Percentiles rank a stretch among this genome's conserved stretches.
Evolutionary conservation across 176 grass and related monocot genomes (phyloP).

Genomic region (Pharus latifolius): DNA sequence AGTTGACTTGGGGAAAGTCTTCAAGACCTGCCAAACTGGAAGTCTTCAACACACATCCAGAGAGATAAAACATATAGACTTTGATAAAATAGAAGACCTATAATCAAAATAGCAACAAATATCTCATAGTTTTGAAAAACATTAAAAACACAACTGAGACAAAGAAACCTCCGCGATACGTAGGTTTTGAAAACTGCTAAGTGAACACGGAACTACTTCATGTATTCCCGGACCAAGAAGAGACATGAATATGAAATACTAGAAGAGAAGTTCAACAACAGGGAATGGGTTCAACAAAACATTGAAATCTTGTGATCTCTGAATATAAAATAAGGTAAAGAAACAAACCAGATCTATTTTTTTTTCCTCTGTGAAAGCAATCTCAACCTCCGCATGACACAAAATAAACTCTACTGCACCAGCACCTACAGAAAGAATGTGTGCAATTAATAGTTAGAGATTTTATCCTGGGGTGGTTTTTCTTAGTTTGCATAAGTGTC

Average conservation of each 20-base stretch:
- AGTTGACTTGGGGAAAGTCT: conserved; percentile 55
- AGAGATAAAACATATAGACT: not conserved
- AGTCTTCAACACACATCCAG: not conserved
- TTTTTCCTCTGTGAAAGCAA: conserved; percentile 75
- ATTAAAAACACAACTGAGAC: conserved; percentile 16
- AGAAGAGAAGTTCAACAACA: not conserved
- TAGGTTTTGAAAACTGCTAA: not conserved
- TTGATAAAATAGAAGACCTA: conserved; percentile 8
- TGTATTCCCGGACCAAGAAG: not conserved
- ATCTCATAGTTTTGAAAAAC: not conserved
- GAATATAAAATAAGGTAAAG: not conserved
- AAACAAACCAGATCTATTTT: conserved; percentile 56
- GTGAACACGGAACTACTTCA: not conserved
- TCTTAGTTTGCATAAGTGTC: not conserved
- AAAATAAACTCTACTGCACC: conserved; percentile 86
- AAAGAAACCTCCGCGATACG: not conserved
- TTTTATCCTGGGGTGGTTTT: not conserved
- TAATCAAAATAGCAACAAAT: not conserved
- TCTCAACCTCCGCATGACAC: conserved; percentile 81
- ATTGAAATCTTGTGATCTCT: conserved; percentile 16
- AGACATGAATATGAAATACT: not conserved
- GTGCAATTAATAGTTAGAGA: not conserved
- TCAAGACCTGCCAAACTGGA: conserved; percentile 53
- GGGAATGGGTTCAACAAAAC: not conserved
- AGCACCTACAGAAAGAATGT: conserved; percentile 45